Conservation (phyloP, 495 filamentous ascomycete species). For the Aspergillus olivimuriae region DNA sequence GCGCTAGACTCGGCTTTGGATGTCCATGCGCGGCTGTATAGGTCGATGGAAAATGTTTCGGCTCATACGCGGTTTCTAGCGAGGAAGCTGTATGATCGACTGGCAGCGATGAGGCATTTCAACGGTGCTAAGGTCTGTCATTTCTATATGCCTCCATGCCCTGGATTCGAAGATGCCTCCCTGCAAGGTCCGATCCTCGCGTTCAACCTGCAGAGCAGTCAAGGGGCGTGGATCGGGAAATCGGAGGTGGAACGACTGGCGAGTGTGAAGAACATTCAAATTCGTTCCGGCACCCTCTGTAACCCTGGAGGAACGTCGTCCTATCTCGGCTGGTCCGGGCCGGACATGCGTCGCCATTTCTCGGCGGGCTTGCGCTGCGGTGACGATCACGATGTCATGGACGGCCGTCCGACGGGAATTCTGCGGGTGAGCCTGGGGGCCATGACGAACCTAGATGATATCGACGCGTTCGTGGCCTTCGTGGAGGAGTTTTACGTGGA, state of each 20-base stretch:
- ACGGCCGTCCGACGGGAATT: slow-evolving; percentile 82
- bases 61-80: slow-evolving; percentile 67
- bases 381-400: slow-evolving; percentile 71
- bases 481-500: slow-evolving; percentile 74
- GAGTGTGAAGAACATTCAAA: slow-evolving; percentile 66
- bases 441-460: slow-evolving; percentile 76
- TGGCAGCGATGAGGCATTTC: slow-evolving; percentile 55
- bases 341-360: slow-evolving; percentile 78
- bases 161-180: slow-evolving; percentile 32
- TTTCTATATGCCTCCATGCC: slow-evolving; percentile 49
- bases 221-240: slow-evolving; percentile 69
- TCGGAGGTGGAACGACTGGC: slow-evolving; percentile 81
- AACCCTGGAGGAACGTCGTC: slow-evolving; percentile 81
- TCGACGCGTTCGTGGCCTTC: slow-evolving; percentile 63
- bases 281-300: slow-evolving; percentile 82
- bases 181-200: slow-evolving; percentile 74
- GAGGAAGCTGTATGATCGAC: slow-evolving; percentile 47
- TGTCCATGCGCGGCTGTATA: slow-evolving; percentile 62
- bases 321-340: slow-evolving; percentile 59
- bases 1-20: slow-evolving; percentile 69
- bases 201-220: slow-evolving; percentile 68
- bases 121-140: slow-evolving; percentile 62
- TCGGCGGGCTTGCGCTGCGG: slow-evolving; percentile 74
- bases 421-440: slow-evolving; percentile 79
- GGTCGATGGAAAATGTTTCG: slow-evolving; percentile 63